Percentiles rank a stretch among this genome's conserved stretches.
Conservation (phyloP, 2,329 filamentous ascomycete genomes). For the Aspergillus chevalieri region DNA sequence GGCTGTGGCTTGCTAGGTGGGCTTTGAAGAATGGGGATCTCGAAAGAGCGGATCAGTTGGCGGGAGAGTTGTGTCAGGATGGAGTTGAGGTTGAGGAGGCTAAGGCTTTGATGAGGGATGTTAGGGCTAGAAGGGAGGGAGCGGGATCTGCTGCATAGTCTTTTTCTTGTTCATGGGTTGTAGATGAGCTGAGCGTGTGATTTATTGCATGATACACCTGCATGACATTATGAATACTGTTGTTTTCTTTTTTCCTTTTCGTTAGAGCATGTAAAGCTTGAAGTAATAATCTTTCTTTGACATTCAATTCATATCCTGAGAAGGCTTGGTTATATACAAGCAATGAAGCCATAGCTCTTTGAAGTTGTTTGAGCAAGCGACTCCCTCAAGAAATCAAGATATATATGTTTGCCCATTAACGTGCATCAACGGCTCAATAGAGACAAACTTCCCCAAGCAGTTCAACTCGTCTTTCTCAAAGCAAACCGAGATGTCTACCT, state of each 20-base stretch:
- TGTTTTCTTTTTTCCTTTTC: background rate
- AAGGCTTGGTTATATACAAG: background rate
- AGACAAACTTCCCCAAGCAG: slow-evolving; percentile 12
- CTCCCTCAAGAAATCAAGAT: too few species aligned
- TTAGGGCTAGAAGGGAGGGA: slow-evolving; percentile 66
- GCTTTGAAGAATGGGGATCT: slow-evolving; percentile 73
- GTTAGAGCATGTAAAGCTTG: background rate
- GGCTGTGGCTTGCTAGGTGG: slow-evolving; percentile 85
- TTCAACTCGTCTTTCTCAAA: slow-evolving; percentile 23
- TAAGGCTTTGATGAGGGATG: slow-evolving; percentile 83
- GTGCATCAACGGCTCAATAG: slow-evolving; percentile 9
- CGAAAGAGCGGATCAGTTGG: slow-evolving; percentile 68
- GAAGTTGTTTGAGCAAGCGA: too few species aligned
- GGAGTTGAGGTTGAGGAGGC: slow-evolving; percentile 96
- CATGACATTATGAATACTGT: background rate
- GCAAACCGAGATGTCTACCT: slow-evolving; percentile 12
- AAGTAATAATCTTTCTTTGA: too few species aligned
- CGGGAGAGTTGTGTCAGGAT: slow-evolving; percentile 89
- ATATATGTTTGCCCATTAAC: background rate
- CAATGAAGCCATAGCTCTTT: too few species aligned
- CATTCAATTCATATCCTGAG: background rate
- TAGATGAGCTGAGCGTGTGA: background rate
- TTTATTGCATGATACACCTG: background rate
- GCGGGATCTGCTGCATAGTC: slow-evolving; percentile 6
- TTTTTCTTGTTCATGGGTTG: background rate